phyloP scores from a whole-genome alignment of 257 asterid genomes.

The Solanum bukasovii region DNA sequence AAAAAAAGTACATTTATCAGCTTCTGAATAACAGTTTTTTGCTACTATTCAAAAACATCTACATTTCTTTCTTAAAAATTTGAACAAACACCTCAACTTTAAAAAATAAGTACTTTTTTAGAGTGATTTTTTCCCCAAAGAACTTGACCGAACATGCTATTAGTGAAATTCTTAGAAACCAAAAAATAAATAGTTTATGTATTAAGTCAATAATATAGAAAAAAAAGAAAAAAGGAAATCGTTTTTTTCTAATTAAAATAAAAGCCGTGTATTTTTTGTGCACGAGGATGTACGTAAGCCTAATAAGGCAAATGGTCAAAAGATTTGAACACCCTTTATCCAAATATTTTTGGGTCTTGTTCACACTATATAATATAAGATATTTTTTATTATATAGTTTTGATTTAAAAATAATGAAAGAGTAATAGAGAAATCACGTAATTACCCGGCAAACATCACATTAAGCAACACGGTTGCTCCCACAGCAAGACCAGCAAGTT shows the following conservation, averaged over 20 bases:
- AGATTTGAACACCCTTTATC: not conserved
- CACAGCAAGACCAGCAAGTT: slow-evolving; percentile 71
- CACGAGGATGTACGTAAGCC: not conserved
- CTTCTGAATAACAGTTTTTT: not conserved
- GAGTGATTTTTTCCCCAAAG: too few relatives aligned
- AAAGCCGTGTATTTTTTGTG: not conserved
- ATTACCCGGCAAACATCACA: slow-evolving; percentile 47
- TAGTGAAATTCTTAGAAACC: not conserved
- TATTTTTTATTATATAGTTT: not conserved
- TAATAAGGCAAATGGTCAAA: not conserved
- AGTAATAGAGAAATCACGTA: not conserved
- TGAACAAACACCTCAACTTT: not conserved
- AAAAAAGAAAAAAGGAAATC: not conserved
- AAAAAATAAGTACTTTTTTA: not conserved
- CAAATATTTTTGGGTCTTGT: not conserved
- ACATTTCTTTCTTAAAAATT: too few relatives aligned
- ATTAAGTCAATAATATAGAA: not conserved
- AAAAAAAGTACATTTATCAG: too few relatives aligned
- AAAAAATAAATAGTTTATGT: too few relatives aligned
- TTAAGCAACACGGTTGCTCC: slow-evolving; percentile 68
- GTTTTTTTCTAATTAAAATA: not conserved
- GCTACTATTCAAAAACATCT: not conserved
- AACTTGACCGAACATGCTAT: not conserved
- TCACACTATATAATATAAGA: not conserved
- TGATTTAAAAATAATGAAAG: not conserved